Percentiles rank a stretch among this genome's conserved stretches.
These are phyloP conservation scores for Ophiostoma angusticollis DNA, from an alignment of 2,329 filamentous ascomycete genomes.

Conservation along the genomic window DNA sequence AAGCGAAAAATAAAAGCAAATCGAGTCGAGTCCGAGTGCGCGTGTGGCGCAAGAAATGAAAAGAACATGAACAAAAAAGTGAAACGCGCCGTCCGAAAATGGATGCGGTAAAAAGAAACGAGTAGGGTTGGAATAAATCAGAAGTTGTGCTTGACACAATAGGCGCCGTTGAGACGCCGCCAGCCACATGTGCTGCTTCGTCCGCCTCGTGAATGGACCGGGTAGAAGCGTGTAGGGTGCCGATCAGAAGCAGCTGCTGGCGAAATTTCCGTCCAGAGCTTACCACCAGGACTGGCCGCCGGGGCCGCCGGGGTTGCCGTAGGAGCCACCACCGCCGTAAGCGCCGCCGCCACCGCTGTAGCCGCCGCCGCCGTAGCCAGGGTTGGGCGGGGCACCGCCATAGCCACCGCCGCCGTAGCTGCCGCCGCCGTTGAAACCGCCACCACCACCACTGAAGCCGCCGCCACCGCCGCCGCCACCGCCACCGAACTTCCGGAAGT, in stretches of 20 bases:
- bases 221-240: conserved; percentile 11
- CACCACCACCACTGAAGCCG: conserved; percentile 44
- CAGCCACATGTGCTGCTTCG: conserved; percentile 1
- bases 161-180: not conserved
- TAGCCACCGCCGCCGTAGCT: conserved; percentile 30
- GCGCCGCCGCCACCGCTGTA: conserved; percentile 28
- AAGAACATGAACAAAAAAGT: conserved; percentile 10
- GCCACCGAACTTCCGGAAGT: conserved; percentile 72
- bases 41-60: conserved; percentile 7
- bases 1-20: conserved; percentile 11
- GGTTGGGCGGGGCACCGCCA: conserved; percentile 24
- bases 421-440: conserved; percentile 25
- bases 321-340: conserved; percentile 26
- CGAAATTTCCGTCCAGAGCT: conserved; percentile 12
- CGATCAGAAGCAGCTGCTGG: conserved; percentile 2
- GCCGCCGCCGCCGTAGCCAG: conserved; percentile 27
- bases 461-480: conserved; percentile 36
- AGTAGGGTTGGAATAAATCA: conserved; percentile 12
- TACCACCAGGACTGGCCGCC: conserved; percentile 60
- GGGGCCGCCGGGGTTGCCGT: conserved; percentile 55
- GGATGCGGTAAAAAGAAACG: conserved; percentile 11
- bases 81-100: too few species aligned
- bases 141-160: conserved; percentile 5
- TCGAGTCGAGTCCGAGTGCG: conserved; percentile 10
- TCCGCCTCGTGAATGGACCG: not conserved